Base-by-base conservation (phyloP, 2,329 filamentous ascomycete species). In the Neofusicoccum parvum region DNA sequence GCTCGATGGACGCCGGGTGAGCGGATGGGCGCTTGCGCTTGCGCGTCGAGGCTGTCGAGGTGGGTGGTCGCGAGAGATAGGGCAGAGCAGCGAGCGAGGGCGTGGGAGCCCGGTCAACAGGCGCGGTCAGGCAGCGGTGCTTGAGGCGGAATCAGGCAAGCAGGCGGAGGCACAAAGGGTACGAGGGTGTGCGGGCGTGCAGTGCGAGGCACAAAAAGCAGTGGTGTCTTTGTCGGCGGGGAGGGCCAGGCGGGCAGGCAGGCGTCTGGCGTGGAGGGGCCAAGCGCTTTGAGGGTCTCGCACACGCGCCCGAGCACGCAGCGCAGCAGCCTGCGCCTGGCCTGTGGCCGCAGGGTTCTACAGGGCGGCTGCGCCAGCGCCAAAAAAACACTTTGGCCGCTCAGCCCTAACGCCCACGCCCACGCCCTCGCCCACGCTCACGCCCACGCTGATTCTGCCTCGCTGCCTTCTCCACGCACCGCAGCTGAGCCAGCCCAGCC, bases 71-170 rank as follows among this genome's bases (percentile, higher is more conserved):
- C 56, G 56, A 48, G 39, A 58, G 39, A 20, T 23, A 27, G 32
- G 32, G 56, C 56, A 39, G 56, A 32, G 56, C 56, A 60, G 56
- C 43, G 43, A 60, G 56, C 56, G 56, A 60, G 56, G 41, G 39
- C 54, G 53, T 23, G 56, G 41, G n/a, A 60, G 23, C 41, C 56
- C 56, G 56, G 43, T 48, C 56, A 46, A 60, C 56, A 60, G 43
- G 56, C 27, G 17, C 27, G 23, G 54, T 43, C 54, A 37, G 51
- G 20, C 36, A 41, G 36, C 51, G 20, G 37, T 15, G 15, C 7
- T 4, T 23, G 23, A 32, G 54, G 45, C 27, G 41, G 45, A 43
- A 59, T 20, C 54, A 59, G 36, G 15, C 51, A 34, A 7, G 39
- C 54, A 32, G 54, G 43, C 11, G 32, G 56, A 46, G 27, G 56